Evolutionary conservation across 345 rosid species (phyloP), one percentile per base, ranked within the genome.

Genomic region (Cardamine resedifolia): DNA sequence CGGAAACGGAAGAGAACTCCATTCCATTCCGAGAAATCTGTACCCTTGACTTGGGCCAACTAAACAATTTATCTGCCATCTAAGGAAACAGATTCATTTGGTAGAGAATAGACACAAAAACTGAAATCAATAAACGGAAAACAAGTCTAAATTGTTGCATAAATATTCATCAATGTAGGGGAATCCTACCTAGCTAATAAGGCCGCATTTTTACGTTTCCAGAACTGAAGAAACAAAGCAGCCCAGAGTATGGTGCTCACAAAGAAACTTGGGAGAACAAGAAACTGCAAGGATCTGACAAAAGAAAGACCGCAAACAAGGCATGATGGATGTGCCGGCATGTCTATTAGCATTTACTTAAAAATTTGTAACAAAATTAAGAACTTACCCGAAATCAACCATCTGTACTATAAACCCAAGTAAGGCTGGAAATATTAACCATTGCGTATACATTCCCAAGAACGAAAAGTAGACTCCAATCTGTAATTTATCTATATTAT

Each of bases 191-290:
- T 86, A 65, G 90, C 88, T 45, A 91, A 66, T 68, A 94, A 84
- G 34, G 97, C 88, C 3, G 88, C 73, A 27, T 91, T 94, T 82
- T 89, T 91, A 63, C 97, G 92, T 81, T 91, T 94, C 98, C 98
- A 91, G 75, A 89, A 94, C 83, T 94, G 96, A 79, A 91, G 88
- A 85, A 94, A 88, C 82, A 91, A 73, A 64, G 87, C 92, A 15
- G 92, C 89, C 98, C 97, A 90, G 63, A 94, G 74, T 51, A 84
- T 82, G 80, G 83, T 78, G 75, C 85, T 73, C 20, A 85, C 62
- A 70, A 94, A 89, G 90, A 89, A 91, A 27, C 78, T 41, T 4
- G 97, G 98, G 57, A 89, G 94, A 53, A 80, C 88, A 72, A 88
- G 79, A 31, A 84, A 80, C 78, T 94, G 88, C 87, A 91, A 71